Conservation (phyloP, 1,139 yeast genomes). For the Chernovozyma aurita region DNA sequence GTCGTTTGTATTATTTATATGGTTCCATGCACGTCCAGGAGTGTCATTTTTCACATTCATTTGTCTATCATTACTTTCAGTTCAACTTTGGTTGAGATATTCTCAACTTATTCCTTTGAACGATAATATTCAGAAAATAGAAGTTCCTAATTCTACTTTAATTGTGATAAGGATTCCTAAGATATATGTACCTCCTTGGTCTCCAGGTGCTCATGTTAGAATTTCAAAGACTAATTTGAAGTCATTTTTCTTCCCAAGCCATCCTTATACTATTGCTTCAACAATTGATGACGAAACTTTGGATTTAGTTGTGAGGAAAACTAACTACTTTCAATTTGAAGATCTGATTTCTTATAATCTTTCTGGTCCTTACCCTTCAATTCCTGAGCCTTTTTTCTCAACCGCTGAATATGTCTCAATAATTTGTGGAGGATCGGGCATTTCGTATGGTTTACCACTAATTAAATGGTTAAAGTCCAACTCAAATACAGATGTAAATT, state of each 20-base stretch:
- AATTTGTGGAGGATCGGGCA: constrained; percentile 84
- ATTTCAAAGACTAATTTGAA: constrained; percentile 19
- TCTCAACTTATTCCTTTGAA: constrained; percentile 2
- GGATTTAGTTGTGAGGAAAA: constrained; percentile 22
- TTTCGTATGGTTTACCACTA: constrained; percentile 70
- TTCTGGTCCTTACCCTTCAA: constrained; percentile 27
- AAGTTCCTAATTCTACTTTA: constrained; percentile 16
- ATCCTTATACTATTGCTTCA: constrained; percentile 35
- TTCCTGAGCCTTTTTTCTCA: constrained; percentile 22
- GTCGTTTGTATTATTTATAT: constrained; percentile 26
- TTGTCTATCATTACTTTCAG: constrained; percentile 16
- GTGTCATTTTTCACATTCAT: constrained; percentile 22
- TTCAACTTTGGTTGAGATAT: constrained; percentile 23
- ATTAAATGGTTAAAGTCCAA: constrained; percentile 29
- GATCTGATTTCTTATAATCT: constrained; percentile 14
- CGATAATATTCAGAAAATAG: background rate
- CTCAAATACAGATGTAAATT: constrained; percentile 12
- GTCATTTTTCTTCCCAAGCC: constrained; percentile 24
- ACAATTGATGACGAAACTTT: constrained; percentile 14
- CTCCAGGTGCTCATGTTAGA: constrained; percentile 37
- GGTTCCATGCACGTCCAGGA: constrained; percentile 43
- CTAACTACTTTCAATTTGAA: constrained; percentile 15
- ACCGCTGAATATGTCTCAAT: constrained; percentile 53
- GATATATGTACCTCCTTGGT: constrained; percentile 21
- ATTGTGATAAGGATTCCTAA: constrained; percentile 22